Conservation (phyloP, 176 grass and related monocot genomes). For the Echinochloa phyllopogon region DNA sequence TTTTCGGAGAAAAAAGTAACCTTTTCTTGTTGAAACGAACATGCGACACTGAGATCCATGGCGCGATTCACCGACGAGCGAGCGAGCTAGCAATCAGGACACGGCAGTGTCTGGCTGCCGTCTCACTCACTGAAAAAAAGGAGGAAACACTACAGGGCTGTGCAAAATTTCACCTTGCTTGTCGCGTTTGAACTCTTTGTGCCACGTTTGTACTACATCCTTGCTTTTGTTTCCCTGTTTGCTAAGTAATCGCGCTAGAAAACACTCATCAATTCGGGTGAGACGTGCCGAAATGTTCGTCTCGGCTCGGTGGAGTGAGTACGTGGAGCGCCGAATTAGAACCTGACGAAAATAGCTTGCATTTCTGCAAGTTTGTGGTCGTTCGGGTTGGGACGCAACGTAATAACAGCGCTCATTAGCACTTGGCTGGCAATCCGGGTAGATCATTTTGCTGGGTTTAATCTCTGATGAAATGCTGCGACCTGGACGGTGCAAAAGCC, state of each 20-base stretch:
- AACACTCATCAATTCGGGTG: neutral
- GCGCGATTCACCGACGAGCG: neutral
- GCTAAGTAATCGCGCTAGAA: neutral
- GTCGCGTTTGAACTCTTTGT: constrained; percentile 14
- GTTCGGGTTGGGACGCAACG: neutral
- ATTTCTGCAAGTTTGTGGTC: neutral
- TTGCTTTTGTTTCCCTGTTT: neutral
- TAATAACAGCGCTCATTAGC: too few species aligned
- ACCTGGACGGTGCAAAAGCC: neutral
- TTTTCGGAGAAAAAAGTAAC: neutral
- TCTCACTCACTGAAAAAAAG: neutral
- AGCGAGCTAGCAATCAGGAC: neutral
- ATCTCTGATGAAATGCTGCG: neutral
- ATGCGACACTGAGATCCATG: neutral
- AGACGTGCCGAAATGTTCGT: neutral
- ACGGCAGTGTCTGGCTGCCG: too few species aligned
- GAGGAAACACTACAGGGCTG: too few species aligned
- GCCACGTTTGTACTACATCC: neutral
- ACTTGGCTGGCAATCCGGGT: too few species aligned
- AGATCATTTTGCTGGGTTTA: neutral
- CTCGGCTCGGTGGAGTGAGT: neutral
- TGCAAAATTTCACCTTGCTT: constrained; percentile 23
- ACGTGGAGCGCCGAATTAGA: neutral
- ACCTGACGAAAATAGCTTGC: neutral
- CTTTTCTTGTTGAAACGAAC: neutral